These are phyloP conservation scores for Byssochlamys sp. DNA, from an alignment of 2,329 filamentous ascomycete species.

Conservation along the genomic window DNA sequence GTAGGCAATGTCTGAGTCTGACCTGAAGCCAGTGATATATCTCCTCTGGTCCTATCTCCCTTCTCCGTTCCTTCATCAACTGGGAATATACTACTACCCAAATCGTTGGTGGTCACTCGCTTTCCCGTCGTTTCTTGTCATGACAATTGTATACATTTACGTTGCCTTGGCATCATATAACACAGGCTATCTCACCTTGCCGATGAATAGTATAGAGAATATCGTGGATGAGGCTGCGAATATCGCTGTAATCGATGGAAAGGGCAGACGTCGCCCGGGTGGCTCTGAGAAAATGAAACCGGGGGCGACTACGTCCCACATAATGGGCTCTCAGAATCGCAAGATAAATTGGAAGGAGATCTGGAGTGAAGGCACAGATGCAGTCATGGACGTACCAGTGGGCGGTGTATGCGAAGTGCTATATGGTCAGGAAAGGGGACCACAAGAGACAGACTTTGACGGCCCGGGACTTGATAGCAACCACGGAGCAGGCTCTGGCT, in stretches of 20 bases:
- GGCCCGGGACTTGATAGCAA: not conserved
- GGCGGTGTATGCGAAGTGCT: conserved; percentile 90
- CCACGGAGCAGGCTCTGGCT: not conserved
- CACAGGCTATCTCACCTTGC: conserved; percentile 74
- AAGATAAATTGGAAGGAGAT: conserved; percentile 64
- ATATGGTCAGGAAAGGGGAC: conserved; percentile 56
- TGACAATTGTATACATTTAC: conserved; percentile 83
- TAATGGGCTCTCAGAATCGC: conserved; percentile 33
- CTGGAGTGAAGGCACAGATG: conserved; percentile 90
- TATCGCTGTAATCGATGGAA: conserved; percentile 69
- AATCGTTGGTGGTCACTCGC: conserved; percentile 97
- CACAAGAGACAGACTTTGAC: conserved; percentile 9
- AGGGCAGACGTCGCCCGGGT: conserved; percentile 47
- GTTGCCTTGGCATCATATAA: conserved; percentile 87
- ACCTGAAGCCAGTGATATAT: conserved; percentile 43
- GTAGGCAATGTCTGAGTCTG: not conserved
- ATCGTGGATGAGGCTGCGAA: conserved; percentile 84
- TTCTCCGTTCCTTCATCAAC: conserved; percentile 77
- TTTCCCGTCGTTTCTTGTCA: conserved; percentile 80
- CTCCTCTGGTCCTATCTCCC: conserved; percentile 82
- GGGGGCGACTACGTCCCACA: conserved; percentile 31
- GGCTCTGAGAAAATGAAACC: conserved; percentile 35
- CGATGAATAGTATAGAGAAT: conserved; percentile 70
- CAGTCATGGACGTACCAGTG: conserved; percentile 91
- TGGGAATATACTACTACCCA: conserved; percentile 94